Evolutionary conservation across 148 eudicot species (phyloP).

Genomic region (Hydrangea macrophylla): DNA sequence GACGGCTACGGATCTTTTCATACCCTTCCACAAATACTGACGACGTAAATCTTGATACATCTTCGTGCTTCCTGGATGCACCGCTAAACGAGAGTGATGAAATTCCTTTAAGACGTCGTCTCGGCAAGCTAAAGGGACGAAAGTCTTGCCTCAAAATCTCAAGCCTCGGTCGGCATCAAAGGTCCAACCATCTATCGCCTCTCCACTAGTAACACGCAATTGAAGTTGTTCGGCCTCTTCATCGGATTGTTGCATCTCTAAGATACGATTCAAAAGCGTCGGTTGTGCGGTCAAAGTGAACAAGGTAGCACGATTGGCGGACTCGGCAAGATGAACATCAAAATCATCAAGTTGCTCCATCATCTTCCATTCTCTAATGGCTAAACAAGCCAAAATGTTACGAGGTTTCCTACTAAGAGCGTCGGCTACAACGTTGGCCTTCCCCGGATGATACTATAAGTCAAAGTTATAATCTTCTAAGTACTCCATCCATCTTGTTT

Average conservation of each 20-base stretch:
- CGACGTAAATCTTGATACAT: background rate
- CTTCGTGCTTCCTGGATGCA: background rate
- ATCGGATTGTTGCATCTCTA: background rate
- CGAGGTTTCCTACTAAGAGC: background rate
- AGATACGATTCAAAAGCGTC: background rate
- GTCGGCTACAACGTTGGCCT: slow-evolving; percentile 1
- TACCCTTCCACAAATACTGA: too few species aligned
- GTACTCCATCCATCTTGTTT: background rate
- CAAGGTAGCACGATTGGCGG: background rate
- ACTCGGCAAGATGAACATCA: background rate
- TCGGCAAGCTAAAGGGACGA: background rate
- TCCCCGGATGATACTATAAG: too few species aligned
- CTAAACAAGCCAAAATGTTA: background rate
- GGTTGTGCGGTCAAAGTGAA: background rate
- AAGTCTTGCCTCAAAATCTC: background rate
- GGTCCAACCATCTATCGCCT: background rate
- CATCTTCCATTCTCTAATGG: background rate
- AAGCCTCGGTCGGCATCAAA: background rate
- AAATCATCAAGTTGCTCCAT: background rate
- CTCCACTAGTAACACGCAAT: background rate
- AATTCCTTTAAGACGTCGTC: background rate
- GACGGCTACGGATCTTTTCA: too few species aligned
- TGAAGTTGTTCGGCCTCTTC: background rate
- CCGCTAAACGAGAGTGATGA: background rate
- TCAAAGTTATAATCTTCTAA: background rate